Evolutionary conservation across 805 yeast species (phyloP), one percentile per base, ranked within the genome.

Genomic region (Wickerhamiella sorbophila): DNA sequence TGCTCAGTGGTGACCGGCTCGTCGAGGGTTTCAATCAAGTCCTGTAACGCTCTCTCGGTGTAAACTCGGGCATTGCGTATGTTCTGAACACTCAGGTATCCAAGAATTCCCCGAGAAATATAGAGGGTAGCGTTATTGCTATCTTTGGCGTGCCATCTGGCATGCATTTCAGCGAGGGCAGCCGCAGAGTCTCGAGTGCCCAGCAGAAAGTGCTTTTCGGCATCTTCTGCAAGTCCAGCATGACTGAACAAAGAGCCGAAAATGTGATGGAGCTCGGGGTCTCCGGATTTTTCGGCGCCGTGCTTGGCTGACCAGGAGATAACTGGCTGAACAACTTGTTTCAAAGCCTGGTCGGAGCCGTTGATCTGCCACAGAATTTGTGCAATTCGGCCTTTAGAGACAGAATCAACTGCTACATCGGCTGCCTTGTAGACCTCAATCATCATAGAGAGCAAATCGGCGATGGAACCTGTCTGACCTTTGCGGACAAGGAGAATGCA

Each of bases 381-480:
- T 6, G 65, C 58, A 3, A 74, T 41, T 40, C 69, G 67, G 31
- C 66, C 66, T 40, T 73, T 72, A 26, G 72, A 60, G 5, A 62
- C 63, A 19, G 65, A 64, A 42, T 62, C 64, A 4, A 65, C 67
- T 9, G 60, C 52, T 4, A 70, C 55, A 10, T 65, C 65, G 5
- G 77, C 70, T 33, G 68, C 69, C 17, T 66, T 72, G 51, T 77
- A 78, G 1, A 83, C 75, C 42, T 78, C 85, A n/a, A 86, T 52
- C 56, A 88, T 58, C 56, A 84, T 84, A 20, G 69, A 59, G 8
- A 79, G 69, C 50, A 88, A 64, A 56, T 91, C 97, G 14, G 82
- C 70, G 10, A 87, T 85, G 22, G 87, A 79, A 20, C 88, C 93
- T 43, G 72, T 79, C 60, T 84, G 86, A 38, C 73, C 67, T 43